phyloP scores from a whole-genome alignment of 2,329 filamentous ascomycete species.

The Verticillium isaacii region DNA sequence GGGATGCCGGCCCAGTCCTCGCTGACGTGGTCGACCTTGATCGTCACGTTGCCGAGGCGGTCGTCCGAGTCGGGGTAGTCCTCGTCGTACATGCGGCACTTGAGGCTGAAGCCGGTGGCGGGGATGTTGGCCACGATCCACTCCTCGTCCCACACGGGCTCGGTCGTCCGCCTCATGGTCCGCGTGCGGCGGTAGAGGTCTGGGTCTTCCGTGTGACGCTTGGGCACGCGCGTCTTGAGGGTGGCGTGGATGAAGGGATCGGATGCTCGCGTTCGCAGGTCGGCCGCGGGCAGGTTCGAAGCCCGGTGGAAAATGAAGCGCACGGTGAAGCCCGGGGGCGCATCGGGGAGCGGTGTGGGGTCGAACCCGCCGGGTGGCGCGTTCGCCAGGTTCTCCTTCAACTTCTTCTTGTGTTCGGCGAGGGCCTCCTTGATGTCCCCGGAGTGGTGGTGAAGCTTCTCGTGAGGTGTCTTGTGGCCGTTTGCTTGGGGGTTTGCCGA shows the following conservation, averaged over 20 bases:
- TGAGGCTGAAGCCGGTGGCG: slow-evolving; percentile 72
- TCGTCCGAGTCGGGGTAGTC: slow-evolving; percentile 84
- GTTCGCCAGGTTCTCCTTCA: slow-evolving; percentile 31
- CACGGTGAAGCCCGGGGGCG: slow-evolving; percentile 75
- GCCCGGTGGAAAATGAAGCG: slow-evolving; percentile 82
- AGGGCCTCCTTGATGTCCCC: slow-evolving; percentile 26
- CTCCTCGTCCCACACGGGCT: slow-evolving; percentile 77
- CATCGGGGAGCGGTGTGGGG: slow-evolving; percentile 68
- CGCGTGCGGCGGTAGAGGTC: slow-evolving; percentile 68
- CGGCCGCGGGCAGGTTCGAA: slow-evolving; percentile 74
- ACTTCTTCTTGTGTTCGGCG: slow-evolving; percentile 28
- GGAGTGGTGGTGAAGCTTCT: slow-evolving; percentile 13
- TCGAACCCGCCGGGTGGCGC: slow-evolving; percentile 76
- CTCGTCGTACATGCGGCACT: slow-evolving; percentile 85
- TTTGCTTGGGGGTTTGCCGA: background rate
- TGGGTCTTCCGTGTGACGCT: slow-evolving; percentile 82
- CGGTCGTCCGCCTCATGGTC: slow-evolving; percentile 66
- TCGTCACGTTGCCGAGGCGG: slow-evolving; percentile 77
- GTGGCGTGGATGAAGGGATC: slow-evolving; percentile 80
- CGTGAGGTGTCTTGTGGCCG: background rate
- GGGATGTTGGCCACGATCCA: slow-evolving; percentile 91
- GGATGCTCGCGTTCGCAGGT: slow-evolving; percentile 70
- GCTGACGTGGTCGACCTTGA: slow-evolving; percentile 55
- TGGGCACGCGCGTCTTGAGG: slow-evolving; percentile 65
- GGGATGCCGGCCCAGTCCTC: slow-evolving; percentile 66